These are phyloP conservation scores for Misopates orontium DNA, from an alignment of 257 asterid species.

Conservation along the genomic window DNA sequence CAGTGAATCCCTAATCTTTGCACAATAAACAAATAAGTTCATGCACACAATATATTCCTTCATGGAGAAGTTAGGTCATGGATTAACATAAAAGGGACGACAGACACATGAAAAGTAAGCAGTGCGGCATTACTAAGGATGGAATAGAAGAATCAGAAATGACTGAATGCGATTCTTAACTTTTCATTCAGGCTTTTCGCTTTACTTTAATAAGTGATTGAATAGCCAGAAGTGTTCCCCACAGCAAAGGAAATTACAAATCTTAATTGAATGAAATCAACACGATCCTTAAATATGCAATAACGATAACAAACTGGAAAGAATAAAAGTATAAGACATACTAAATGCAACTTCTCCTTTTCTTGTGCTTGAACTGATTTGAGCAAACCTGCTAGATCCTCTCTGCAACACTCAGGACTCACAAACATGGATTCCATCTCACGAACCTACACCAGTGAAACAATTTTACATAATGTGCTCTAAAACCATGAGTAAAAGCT, in stretches of 20 bases:
- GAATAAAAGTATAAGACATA: slow-evolving; percentile 34
- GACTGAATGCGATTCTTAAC: neutral
- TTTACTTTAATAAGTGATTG: neutral
- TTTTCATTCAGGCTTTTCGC: neutral
- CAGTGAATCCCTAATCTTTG: neutral
- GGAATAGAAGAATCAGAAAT: neutral
- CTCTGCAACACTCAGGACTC: slow-evolving; percentile 70
- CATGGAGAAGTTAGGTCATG: neutral
- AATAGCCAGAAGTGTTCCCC: slow-evolving; percentile 10
- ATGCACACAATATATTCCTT: neutral
- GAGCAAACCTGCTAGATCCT: slow-evolving; percentile 74
- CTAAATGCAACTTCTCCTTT: slow-evolving; percentile 87
- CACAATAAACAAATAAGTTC: neutral
- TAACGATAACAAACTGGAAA: slow-evolving; percentile 3
- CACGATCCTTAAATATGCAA: neutral
- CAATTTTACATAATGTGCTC: slow-evolving; percentile 12
- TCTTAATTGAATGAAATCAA: slow-evolving; percentile 5
- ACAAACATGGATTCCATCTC: slow-evolving; percentile 71
- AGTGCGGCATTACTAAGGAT: neutral
- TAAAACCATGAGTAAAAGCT: neutral
- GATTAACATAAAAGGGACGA: neutral
- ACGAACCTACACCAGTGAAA: slow-evolving; percentile 58
- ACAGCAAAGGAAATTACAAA: too few species aligned
- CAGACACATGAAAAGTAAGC: neutral
- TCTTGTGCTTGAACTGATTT: slow-evolving; percentile 83